Base-by-base conservation (phyloP, 2,329 filamentous ascomycete genomes). In the Orbilia oligospora region DNA sequence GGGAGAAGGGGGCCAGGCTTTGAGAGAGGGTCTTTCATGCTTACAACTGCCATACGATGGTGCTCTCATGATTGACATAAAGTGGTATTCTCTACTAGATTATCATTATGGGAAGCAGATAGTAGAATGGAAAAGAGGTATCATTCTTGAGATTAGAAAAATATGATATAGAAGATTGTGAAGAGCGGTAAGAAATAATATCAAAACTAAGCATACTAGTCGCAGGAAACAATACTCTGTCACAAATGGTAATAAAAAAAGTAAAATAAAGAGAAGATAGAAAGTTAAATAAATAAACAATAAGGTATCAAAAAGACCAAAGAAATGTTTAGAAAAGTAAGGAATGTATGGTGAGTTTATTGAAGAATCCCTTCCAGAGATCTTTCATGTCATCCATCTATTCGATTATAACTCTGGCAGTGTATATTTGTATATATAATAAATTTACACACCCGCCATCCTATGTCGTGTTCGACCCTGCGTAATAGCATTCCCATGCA, bases 1-100 rank as follows among this genome's bases (percentile, higher is more conserved):
- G 80, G 84, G 86, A 61, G 48, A 38, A 20, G 22, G 61, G 38
- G 41, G 56, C 46, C 16, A 71, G 71, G 44, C 27, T 77, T 22
- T 77, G 67, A 18, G 38, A 16, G 38, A 0, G 8, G 22, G 12
- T 10, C 8, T 48, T 12, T 38, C 1, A 22, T 10, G 18, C 33
- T 36, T 30, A 30, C 27, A 30, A 30, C 27, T 30, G 6, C 6
- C 3, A 6, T 30, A 30, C 27, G 6, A 30, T 30, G 6, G 27
- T 3, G 27, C 6, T 3, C 3, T 30, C 27, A 30, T 6, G 27
- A 30, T 30, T 6, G 27, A 30, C 6, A 30, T 6, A 30, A 30
- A 6, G 27, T 30, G 27, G 6, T 30, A 30, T 30, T 3, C 27
- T 30, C 27, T 30, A 30, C 6, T 30, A 30, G 8, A 36, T 12